Evolutionary conservation across 495 filamentous ascomycete genomes (phyloP).

Genomic region (Tuber aestivum): DNA sequence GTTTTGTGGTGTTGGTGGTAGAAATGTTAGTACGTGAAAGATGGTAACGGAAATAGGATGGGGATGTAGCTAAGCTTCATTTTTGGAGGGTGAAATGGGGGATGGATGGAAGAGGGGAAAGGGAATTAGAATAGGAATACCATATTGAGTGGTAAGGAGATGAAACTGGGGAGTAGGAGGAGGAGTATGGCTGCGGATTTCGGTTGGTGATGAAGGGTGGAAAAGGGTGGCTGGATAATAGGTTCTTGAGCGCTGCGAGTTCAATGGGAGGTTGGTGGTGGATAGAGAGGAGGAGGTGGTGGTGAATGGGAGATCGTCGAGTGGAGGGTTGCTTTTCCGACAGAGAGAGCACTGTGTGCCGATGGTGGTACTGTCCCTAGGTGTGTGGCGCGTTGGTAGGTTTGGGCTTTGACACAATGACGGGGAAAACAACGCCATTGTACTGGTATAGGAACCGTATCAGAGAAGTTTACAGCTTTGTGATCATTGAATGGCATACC

Average conservation of each 20-base stretch:
- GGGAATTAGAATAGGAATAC: slow-evolving; percentile 20
- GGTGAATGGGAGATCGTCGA: neutral
- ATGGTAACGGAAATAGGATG: neutral
- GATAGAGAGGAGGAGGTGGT: neutral
- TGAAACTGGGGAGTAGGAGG: slow-evolving; percentile 11
- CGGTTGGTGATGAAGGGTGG: neutral
- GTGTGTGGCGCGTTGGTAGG: neutral
- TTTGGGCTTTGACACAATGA: neutral
- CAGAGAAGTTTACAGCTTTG: neutral
- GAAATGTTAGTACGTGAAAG: slow-evolving; percentile 2
- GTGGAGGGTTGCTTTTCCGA: neutral
- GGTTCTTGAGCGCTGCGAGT: neutral
- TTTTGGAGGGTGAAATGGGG: neutral
- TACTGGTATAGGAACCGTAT: neutral
- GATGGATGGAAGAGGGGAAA: neutral
- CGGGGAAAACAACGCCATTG: neutral
- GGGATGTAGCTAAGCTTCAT: neutral
- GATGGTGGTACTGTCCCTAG: neutral
- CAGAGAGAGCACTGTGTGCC: neutral
- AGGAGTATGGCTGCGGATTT: neutral
- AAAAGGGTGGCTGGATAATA: neutral
- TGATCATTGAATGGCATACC: neutral
- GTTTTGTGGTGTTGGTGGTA: slow-evolving; percentile 55
- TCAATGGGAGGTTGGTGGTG: neutral
- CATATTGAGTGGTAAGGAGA: slow-evolving; percentile 32